Percentiles rank a stretch among this genome's conserved stretches.
Evolutionary conservation across 208 protist species (phyloP).

Genomic region (Acanthamoeba sp.): DNA sequence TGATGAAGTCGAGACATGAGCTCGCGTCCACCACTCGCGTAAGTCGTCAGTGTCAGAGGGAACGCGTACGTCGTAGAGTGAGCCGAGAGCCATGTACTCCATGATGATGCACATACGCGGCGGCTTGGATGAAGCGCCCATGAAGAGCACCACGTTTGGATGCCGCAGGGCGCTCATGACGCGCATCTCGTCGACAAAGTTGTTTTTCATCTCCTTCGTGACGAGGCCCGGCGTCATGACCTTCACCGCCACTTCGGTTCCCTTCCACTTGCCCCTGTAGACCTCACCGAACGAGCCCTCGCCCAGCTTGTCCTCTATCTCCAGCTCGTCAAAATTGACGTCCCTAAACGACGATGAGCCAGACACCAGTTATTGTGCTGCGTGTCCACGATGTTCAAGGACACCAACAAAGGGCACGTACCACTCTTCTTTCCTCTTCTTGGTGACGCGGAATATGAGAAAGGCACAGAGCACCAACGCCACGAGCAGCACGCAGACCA

Average conservation of each 20-base stretch:
- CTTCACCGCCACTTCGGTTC: conserved; percentile 65
- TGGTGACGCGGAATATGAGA: conserved; percentile 32
- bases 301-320: not conserved
- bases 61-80: conserved; percentile 32
- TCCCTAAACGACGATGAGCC: too few relatives aligned
- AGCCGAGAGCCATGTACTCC: conserved; percentile 51
- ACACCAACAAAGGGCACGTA: too few relatives aligned
- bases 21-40: too few relatives aligned
- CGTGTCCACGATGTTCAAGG: too few relatives aligned
- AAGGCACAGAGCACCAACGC: not conserved
- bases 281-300: conserved; percentile 55
- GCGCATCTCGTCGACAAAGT: conserved; percentile 16
- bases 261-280: conserved; percentile 61
- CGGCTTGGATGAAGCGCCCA: conserved; percentile 51
- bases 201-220: conserved; percentile 33
- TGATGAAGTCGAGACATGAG: not conserved
- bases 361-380: too few relatives aligned
- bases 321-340: conserved; percentile 57
- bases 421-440: conserved; percentile 42
- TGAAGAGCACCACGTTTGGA: conserved; percentile 57
- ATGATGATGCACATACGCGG: conserved; percentile 69
- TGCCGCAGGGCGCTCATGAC: conserved; percentile 62
- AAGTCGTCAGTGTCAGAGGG: not conserved
- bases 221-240: conserved; percentile 6
- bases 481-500: not conserved